Conservation (phyloP, 2,329 filamentous ascomycete species). For the Botrytis aclada region DNA sequence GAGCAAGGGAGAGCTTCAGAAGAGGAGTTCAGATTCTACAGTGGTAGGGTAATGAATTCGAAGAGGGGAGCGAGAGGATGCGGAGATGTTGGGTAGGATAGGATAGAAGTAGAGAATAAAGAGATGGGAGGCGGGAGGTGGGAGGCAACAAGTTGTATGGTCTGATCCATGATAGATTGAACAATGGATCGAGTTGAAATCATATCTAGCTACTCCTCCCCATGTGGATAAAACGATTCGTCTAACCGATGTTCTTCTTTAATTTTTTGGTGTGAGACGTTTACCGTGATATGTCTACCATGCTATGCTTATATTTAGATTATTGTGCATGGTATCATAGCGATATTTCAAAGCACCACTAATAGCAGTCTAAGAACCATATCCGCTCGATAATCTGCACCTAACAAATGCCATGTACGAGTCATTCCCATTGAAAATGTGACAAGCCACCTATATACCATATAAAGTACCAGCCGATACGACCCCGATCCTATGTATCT, state of each 20-base stretch:
- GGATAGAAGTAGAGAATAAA: too few relatives aligned
- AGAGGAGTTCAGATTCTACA: too few relatives aligned
- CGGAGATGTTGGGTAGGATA: not conserved
- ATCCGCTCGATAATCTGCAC: not conserved
- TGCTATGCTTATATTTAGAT: not conserved
- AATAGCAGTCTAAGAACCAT: not conserved
- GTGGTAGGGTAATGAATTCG: not conserved
- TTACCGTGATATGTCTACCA: too few relatives aligned
- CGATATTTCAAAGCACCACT: not conserved
- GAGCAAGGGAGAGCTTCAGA: not conserved
- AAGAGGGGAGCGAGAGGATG: not conserved
- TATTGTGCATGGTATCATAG: not conserved
- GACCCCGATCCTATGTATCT: not conserved
- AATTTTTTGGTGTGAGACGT: not conserved
- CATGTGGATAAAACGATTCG: not conserved
- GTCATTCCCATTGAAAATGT: not conserved
- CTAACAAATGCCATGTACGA: not conserved
- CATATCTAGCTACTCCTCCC: not conserved
- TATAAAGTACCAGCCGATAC: accelerated
- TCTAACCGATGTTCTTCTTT: not conserved
- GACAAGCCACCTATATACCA: not conserved
- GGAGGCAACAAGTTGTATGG: not conserved
- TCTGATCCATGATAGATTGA: accelerated
- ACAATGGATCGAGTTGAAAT: not conserved
- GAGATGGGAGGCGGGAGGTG: too few relatives aligned